Conservation (phyloP, 768 basidiomycete species). For the Lactarius trivialis region DNA sequence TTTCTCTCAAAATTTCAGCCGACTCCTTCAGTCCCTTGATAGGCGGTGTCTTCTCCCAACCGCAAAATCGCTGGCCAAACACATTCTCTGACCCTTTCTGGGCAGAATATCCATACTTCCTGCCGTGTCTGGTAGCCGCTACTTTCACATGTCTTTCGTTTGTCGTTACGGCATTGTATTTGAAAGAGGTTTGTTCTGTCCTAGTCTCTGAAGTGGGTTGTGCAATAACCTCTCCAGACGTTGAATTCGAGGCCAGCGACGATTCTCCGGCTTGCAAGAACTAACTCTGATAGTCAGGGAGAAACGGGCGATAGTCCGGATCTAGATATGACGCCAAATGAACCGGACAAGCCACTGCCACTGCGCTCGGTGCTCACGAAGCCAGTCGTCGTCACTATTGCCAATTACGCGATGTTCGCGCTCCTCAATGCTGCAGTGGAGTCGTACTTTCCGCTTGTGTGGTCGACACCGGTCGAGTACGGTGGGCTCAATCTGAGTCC, state of each 20-base stretch:
- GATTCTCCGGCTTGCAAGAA: neutral
- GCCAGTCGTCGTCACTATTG: slow-evolving; percentile 34
- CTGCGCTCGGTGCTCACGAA: slow-evolving; percentile 28
- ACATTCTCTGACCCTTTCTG: slow-evolving; percentile 22
- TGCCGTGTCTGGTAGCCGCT: slow-evolving; percentile 19
- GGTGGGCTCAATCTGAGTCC: slow-evolving; percentile 31
- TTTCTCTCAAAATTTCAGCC: neutral
- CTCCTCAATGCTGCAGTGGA: slow-evolving; percentile 36
- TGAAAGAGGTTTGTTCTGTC: neutral
- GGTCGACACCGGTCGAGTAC: slow-evolving; percentile 27
- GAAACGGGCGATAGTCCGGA: neutral
- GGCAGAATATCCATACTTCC: slow-evolving; percentile 25
- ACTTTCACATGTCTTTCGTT: neutral
- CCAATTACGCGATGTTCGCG: slow-evolving; percentile 37
- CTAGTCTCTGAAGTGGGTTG: neutral
- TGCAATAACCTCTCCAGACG: neutral
- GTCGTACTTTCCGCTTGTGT: slow-evolving; percentile 43
- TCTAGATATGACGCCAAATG: neutral
- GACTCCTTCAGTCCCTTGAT: slow-evolving; percentile 17
- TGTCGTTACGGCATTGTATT: neutral
- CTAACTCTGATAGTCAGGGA: neutral
- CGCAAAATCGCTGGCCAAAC: slow-evolving; percentile 19
- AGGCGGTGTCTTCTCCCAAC: slow-evolving; percentile 24
- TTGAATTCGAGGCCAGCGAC: neutral
- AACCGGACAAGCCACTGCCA: slow-evolving; percentile 15